phyloP scores from a whole-genome alignment of 495 filamentous ascomycete species.

The Hapsidospora chrysogenum region DNA sequence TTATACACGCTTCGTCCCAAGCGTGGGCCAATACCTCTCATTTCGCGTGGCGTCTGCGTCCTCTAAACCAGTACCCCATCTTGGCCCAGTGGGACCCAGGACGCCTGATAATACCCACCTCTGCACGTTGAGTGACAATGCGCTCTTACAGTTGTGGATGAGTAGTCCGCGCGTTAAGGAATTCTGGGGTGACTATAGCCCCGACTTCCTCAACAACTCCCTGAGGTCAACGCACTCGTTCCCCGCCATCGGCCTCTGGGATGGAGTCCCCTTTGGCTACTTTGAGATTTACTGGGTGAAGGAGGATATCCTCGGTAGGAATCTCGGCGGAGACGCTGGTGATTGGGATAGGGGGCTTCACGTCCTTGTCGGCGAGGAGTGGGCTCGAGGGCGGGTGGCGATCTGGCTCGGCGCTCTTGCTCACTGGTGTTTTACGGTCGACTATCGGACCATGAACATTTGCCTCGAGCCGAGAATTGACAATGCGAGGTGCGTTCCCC shows the following conservation, averaged over 20 bases:
- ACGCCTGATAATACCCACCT: slow-evolving; percentile 16
- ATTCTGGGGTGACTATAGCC: slow-evolving; percentile 64
- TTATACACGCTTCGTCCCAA: slow-evolving; percentile 76
- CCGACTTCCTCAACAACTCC: slow-evolving; percentile 46
- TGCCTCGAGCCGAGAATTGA: slow-evolving; percentile 84
- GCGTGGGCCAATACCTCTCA: slow-evolving; percentile 67
- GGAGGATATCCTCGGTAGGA: slow-evolving; percentile 61
- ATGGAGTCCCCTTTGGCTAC: slow-evolving; percentile 89
- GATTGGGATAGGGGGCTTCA: slow-evolving; percentile 86
- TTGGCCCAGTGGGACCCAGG: slow-evolving; percentile 30
- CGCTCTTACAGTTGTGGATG: slow-evolving; percentile 81
- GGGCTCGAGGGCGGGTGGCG: slow-evolving; percentile 66
- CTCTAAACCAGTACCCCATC: slow-evolving; percentile 30
- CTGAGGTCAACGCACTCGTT: slow-evolving; percentile 60
- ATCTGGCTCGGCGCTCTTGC: slow-evolving; percentile 74
- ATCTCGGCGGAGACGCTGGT: slow-evolving; percentile 40
- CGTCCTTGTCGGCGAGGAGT: slow-evolving; percentile 80
- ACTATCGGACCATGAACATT: slow-evolving; percentile 66
- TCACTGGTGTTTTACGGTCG: slow-evolving; percentile 66
- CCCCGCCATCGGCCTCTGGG: slow-evolving; percentile 86
- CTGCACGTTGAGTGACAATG: slow-evolving; percentile 39
- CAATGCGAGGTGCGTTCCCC: slow-evolving; percentile 59
- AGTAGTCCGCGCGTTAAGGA: slow-evolving; percentile 66
- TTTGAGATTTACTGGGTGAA: slow-evolving; percentile 99
- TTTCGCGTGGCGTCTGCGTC: slow-evolving; percentile 63